phyloP scores from a whole-genome alignment of 345 rosid species.

The Populus euphratica region DNA sequence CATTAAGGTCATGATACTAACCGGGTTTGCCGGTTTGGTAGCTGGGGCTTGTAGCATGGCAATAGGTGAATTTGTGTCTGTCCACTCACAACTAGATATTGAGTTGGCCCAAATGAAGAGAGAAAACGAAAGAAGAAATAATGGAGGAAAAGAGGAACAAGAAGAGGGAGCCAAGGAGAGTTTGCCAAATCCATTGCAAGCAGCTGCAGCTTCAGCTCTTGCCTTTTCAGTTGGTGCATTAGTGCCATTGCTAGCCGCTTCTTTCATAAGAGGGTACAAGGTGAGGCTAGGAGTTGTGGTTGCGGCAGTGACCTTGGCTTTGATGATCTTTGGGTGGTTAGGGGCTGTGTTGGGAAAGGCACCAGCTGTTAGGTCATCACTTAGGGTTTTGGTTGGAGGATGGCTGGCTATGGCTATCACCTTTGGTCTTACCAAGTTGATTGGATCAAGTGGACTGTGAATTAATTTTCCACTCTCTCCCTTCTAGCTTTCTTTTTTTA shows the following conservation, averaged over 20 bases:
- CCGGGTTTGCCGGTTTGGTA: conserved; percentile 83
- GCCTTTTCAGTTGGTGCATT: conserved; percentile 79
- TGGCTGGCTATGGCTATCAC: conserved; percentile 94
- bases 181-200: conserved; percentile 77
- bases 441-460: conserved; percentile 50
- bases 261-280: conserved; percentile 60
- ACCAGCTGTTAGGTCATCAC: conserved; percentile 44
- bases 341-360: conserved; percentile 83
- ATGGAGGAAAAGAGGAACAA: conserved; percentile 4
- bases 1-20: conserved; percentile 69
- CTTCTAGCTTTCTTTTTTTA: neutral
- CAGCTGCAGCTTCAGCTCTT: conserved; percentile 80
- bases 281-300: conserved; percentile 59
- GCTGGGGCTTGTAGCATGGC: conserved; percentile 99
- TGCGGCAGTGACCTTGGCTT: conserved; percentile 57
- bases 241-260: conserved; percentile 79
- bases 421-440: conserved; percentile 72
- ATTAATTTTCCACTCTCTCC: neutral
- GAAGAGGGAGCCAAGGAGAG: conserved; percentile 38
- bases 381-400: conserved; percentile 81
- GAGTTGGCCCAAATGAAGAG: conserved; percentile 74
- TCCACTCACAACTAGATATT: conserved; percentile 75
- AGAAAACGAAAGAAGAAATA: conserved; percentile 21
- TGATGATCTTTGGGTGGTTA: conserved; percentile 64
- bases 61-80: conserved; percentile 90